Base-by-base conservation (phyloP, 2,329 filamentous ascomycete genomes). In the Neonectria neomacrospora region DNA sequence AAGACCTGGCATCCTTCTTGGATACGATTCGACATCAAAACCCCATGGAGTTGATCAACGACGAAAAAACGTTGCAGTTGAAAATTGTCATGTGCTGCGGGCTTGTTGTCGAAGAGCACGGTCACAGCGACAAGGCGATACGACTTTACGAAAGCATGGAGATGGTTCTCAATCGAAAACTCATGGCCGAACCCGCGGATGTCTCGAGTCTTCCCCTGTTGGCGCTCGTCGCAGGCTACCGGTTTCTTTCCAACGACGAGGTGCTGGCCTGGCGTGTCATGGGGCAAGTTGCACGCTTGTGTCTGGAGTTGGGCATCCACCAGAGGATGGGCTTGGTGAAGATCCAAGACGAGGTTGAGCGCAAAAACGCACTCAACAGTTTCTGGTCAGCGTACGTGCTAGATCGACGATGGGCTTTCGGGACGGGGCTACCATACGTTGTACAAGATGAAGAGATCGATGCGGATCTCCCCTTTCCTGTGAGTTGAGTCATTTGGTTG, bases 331-430 rank as follows among this genome's bases (percentile, higher is more conserved):
- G 90, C 0, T 84, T 97, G 61, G 81, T 89, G 56, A 87, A 86
- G 61, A 92, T 95, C 50, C 79, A 84, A 8, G 87, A 91, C 66
- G 88, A 92, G 47, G 83, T 88, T 44, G 91, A 94, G 65, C 86
- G 92, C 52, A 82, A 84, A 53, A 85, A 88, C 54, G 89, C 91
- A 0, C 84, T 92, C 28, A 87, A 90, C 53, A 87, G 92, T 14
- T 97, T 96, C 77, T 97, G 93, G 94, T 89, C 91, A 1, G 89
- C 94, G 18, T 97, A 96, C 73, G 90, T 94, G 4, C 82, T 97
- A 41, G 94, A 97, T 75, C 85, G 93, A 41, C 85, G 94, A 54
- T 97, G 93, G 93, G 93, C 91, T 67, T 93, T 97, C 70, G 92
- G 91, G n/a, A 94, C 92, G 0, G 94, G 94, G 0, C 85, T 97